Evolutionary conservation across 2,329 filamentous ascomycete species (phyloP).

Genomic region (Colletotrichum caudatum): DNA sequence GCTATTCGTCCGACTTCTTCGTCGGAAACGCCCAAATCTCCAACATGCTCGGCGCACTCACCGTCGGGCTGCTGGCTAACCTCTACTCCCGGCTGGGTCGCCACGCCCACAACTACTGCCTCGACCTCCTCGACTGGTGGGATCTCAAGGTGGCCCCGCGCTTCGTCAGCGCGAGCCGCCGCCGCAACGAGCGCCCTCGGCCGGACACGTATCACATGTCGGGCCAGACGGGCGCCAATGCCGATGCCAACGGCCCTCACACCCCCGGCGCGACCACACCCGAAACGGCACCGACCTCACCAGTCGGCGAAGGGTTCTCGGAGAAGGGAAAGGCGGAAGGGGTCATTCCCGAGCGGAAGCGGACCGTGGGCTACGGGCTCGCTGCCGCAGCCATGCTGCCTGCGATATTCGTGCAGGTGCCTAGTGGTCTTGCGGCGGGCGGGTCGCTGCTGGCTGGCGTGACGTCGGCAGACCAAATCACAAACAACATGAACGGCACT

Average conservation of each 20-base stretch:
- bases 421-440: constrained; percentile 70
- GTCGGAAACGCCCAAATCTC: constrained; percentile 78
- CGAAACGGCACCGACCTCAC: constrained; percentile 36
- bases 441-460: constrained; percentile 71
- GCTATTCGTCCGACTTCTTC: constrained; percentile 76
- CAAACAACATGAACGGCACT: constrained; percentile 53
- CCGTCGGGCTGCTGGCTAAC: constrained; percentile 82
- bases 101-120: constrained; percentile 65
- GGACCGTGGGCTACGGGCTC: constrained; percentile 76
- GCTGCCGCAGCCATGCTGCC: constrained; percentile 88
- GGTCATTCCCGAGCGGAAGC: constrained; percentile 44
- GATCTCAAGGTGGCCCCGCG: constrained; percentile 58
- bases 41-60: constrained; percentile 81
- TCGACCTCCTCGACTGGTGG: constrained; percentile 64
- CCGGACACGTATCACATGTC: constrained; percentile 39
- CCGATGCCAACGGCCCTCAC: constrained; percentile 2
- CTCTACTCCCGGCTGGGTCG: constrained; percentile 78
- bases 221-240: constrained; percentile 12
- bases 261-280: constrained; percentile 20
- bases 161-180: constrained; percentile 48
- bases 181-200: constrained; percentile 46
- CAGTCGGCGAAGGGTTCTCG: constrained; percentile 1
- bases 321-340: constrained; percentile 45
- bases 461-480: constrained; percentile 67
- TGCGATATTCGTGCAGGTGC: constrained; percentile 82